Percentiles rank a stretch among this genome's conserved stretches.
Evolutionary conservation across 2,329 filamentous ascomycete genomes (phyloP).

Genomic region (Chrysoporthe cubensis): DNA sequence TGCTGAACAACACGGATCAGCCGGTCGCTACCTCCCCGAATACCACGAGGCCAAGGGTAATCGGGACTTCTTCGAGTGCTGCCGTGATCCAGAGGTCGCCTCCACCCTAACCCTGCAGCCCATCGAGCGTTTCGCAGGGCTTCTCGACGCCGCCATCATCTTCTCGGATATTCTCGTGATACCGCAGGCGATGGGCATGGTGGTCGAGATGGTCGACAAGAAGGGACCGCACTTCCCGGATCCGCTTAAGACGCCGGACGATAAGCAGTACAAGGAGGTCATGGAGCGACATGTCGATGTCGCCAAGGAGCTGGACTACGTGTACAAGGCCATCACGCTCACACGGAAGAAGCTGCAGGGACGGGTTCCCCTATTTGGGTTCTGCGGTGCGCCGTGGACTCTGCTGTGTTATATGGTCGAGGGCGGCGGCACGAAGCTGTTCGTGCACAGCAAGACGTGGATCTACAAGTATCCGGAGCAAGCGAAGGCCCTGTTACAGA

Average conservation of each 20-base stretch:
- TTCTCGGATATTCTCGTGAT: conserved; percentile 99
- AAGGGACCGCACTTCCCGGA: conserved; percentile 90
- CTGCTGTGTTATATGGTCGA: conserved; percentile 99
- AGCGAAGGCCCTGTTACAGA: conserved; percentile 80
- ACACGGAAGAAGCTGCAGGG: conserved; percentile 87
- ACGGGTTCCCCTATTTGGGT: conserved; percentile 90
- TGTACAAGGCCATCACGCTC: conserved; percentile 92
- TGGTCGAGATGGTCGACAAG: conserved; percentile 97
- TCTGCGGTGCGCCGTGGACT: conserved; percentile 97
- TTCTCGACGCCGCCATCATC: conserved; percentile 96
- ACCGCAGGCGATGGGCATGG: conserved; percentile 97
- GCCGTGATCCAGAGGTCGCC: conserved; percentile 87
- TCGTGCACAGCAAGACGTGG: conserved; percentile 94
- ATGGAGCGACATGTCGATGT: conserved; percentile 82
- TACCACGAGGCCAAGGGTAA: conserved; percentile 93
- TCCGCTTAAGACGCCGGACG: conserved; percentile 77
- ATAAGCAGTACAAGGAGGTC: conserved; percentile 80
- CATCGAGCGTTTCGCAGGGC: conserved; percentile 85
- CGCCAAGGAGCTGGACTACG: conserved; percentile 82
- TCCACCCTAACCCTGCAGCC: conserved; percentile 94
- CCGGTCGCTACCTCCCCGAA: conserved; percentile 94
- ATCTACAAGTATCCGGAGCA: conserved; percentile 86
- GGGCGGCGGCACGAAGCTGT: conserved; percentile 93
- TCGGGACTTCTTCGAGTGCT: conserved; percentile 97
- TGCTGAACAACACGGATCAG: conserved; percentile 49